Conservation (phyloP, 2,329 filamentous ascomycete genomes). For the Colletotrichum sp. region DNA sequence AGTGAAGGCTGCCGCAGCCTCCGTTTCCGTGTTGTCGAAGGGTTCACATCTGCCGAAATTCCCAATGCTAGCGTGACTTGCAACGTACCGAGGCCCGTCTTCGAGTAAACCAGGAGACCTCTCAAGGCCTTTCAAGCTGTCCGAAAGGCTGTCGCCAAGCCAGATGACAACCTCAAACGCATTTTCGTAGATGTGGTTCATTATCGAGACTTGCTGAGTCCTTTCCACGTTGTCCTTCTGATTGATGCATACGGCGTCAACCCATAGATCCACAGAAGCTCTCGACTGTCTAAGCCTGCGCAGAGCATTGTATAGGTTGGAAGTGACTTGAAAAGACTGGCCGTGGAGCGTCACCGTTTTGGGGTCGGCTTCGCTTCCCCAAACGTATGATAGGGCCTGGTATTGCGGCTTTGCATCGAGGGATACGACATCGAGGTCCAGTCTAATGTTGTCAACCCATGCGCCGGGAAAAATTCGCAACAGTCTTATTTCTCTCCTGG, state of each 20-base stretch:
- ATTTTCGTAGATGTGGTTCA: background rate
- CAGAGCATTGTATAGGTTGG: background rate
- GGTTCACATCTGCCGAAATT: background rate
- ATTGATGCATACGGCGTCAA: background rate
- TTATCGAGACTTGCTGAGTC: background rate
- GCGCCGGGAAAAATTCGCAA: accelerated
- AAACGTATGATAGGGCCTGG: background rate
- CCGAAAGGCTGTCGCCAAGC: background rate
- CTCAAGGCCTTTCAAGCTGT: accelerated
- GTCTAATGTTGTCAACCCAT: background rate
- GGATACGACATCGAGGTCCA: accelerated
- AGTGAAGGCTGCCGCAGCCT: background rate
- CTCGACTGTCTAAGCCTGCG: background rate
- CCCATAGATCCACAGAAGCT: background rate
- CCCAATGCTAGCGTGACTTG: background rate
- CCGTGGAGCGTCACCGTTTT: background rate
- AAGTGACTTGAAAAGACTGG: background rate
- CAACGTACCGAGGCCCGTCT: background rate
- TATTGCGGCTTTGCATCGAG: background rate
- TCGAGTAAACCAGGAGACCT: background rate
- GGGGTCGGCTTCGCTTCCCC: background rate
- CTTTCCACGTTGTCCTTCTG: background rate
- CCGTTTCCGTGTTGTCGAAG: background rate
- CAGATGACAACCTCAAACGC: background rate
- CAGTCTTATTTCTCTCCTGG: background rate